A percentile compares a stretch with the other conserved stretches of the same genome.
Evolutionary conservation across 2,329 filamentous ascomycete species (phyloP).

Genomic region (Nemania diffusa): DNA sequence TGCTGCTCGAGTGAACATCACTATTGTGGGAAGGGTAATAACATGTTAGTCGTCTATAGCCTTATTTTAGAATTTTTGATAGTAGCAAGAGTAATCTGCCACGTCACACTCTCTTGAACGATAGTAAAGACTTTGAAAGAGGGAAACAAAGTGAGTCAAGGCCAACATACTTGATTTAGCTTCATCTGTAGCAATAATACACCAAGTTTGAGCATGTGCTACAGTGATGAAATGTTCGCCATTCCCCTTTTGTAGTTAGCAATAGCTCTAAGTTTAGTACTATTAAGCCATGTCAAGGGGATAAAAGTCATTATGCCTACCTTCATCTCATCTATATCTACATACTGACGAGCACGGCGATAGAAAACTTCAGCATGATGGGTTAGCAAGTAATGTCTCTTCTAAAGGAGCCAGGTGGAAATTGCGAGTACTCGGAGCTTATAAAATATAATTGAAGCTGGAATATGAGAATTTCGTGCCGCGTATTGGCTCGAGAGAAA

Average conservation of each 20-base stretch:
- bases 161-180: conserved; percentile 69
- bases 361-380: conserved; percentile 62
- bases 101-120: not conserved
- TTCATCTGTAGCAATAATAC: conserved; percentile 78
- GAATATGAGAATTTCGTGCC: not conserved
- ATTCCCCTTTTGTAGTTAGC: conserved; percentile 61
- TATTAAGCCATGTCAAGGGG: not conserved
- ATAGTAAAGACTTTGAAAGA: not conserved
- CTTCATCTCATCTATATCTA: conserved; percentile 86
- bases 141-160: not conserved
- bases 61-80: not conserved
- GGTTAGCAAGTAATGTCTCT: not conserved
- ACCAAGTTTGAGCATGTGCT: conserved; percentile 84
- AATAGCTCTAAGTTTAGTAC: conserved; percentile 1
- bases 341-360: conserved; percentile 71
- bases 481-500: not conserved
- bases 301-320: conserved; percentile 48
- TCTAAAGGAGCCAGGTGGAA: not conserved
- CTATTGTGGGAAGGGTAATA: conserved; percentile 50
- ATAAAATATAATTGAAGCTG: not conserved
- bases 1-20: conserved; percentile 87
- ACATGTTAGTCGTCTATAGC: conserved; percentile 6
- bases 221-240: conserved; percentile 84
- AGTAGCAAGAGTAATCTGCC: not conserved
- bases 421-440: not conserved